These are phyloP conservation scores for Plasmodium gallinaceum DNA, from an alignment of 169 alveolate species.

Conservation along the genomic window DNA sequence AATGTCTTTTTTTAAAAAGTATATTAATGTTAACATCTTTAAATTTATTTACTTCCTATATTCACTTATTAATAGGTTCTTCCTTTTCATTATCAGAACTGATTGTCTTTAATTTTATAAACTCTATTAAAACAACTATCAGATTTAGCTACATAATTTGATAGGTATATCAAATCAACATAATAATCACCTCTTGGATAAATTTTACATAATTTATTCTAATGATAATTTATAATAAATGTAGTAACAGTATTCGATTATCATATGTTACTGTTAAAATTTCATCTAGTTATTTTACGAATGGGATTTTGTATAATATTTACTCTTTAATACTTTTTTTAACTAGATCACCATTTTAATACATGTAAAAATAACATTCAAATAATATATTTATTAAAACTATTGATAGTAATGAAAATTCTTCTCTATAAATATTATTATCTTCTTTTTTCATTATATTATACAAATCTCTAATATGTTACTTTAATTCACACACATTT, in stretches of 20 bases:
- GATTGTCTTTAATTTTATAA: constrained; percentile 6
- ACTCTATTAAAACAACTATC: constrained; percentile 39
- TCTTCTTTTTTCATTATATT: background rate
- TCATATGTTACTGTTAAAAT: constrained; percentile 33
- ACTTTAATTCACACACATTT: background rate
- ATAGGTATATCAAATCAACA: constrained; percentile 30
- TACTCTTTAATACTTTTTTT: constrained; percentile 26
- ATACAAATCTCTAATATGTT: constrained; percentile 37
- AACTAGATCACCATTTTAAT: background rate
- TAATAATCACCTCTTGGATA: constrained; percentile 44
- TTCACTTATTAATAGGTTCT: constrained; percentile 2
- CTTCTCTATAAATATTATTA: constrained; percentile 3
- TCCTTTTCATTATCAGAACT: constrained; percentile 4
- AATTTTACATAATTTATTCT: constrained; percentile 27
- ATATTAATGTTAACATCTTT: constrained; percentile 7
- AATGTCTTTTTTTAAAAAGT: background rate
- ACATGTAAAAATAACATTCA: constrained; percentile 56
- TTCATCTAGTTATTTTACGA: constrained; percentile 36
- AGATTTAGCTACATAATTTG: constrained; percentile 23
- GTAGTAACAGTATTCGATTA: constrained; percentile 37
- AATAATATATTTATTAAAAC: constrained; percentile 11
- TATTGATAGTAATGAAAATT: constrained; percentile 42
- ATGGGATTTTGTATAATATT: constrained; percentile 19
- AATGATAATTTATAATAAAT: background rate
- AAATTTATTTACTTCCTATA: constrained; percentile 39